Conservation (phyloP, 768 basidiomycete species). For the Rubroboletus pulcherrimus region DNA sequence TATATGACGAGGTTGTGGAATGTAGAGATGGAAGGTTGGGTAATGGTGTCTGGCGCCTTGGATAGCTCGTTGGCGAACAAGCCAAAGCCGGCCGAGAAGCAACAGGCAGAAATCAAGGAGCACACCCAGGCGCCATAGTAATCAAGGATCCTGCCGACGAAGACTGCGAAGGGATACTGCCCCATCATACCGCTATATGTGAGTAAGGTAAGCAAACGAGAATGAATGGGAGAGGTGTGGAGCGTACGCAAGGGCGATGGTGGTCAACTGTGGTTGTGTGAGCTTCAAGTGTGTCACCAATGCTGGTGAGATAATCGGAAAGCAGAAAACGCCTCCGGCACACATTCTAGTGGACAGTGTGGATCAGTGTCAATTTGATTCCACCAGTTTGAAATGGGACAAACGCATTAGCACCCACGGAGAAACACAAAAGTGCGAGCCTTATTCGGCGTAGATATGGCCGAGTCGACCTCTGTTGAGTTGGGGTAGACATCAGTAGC, state of each 20-base stretch:
- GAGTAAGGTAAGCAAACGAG: background rate
- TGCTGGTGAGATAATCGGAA: conserved; percentile 68
- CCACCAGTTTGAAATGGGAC: conserved; percentile 24
- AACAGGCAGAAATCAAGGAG: conserved; percentile 56
- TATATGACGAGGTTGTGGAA: conserved; percentile 52
- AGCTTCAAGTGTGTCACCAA: conserved; percentile 58
- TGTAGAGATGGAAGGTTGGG: conserved; percentile 38
- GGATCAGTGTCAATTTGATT: background rate
- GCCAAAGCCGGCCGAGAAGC: conserved; percentile 60
- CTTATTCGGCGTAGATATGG: conserved; percentile 22
- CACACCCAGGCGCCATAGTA: conserved; percentile 61
- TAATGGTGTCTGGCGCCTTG: conserved; percentile 38
- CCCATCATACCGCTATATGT: conserved; percentile 68
- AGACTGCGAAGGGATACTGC: conserved; percentile 71
- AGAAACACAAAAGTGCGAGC: conserved; percentile 41
- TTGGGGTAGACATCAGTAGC: conserved; percentile 12
- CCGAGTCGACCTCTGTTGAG: conserved; percentile 1
- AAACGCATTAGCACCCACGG: conserved; percentile 63
- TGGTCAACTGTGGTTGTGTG: conserved; percentile 73
- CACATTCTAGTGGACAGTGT: conserved; percentile 45
- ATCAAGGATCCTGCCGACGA: conserved; percentile 70
- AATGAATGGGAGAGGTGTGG: conserved; percentile 29
- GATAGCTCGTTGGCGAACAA: conserved; percentile 59
- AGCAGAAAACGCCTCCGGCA: conserved; percentile 78
- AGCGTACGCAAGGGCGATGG: conserved; percentile 71